Base-by-base conservation (phyloP, 1,139 yeast species). In the Yamadazyma dendronema region DNA sequence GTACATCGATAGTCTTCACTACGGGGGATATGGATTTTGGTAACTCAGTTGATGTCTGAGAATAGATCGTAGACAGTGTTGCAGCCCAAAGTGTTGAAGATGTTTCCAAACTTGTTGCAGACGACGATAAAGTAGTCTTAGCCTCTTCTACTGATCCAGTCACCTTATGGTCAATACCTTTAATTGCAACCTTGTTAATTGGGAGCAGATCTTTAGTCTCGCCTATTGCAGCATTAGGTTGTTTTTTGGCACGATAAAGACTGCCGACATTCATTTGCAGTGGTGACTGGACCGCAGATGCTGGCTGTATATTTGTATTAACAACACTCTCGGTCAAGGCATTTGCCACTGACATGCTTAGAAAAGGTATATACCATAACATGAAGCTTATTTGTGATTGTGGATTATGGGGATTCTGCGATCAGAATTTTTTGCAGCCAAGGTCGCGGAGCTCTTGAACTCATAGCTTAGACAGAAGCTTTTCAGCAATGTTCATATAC, bases 351-450 rank as follows among this genome's bases (percentile, higher is more conserved):
- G 22, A 6, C 9, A 19, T 9, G 22, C 6, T 7, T 9, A 19
- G 9, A 19, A 19, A 7, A 7, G 22, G 22, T 19, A 7, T 19
- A 9, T 19, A 19, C 22, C 22, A 19, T 9, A 19, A 19, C 22
- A 19, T 19, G 9, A 19, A 9, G 22, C 6, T 19, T 19, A 19
- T 7, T 19, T 19, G 22, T 19, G 22, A 9, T 19, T 7, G 9
- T 7, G 9, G 22, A 19, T 19, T 6, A 7, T 19, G 22, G 8
- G 22, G 22, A 19, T 19, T n/a, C n/a, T 19, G 22, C 6, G 22
- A 19, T 9, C 6, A 19, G 22, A 19, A 7, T 13, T 13, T 30
- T 30, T 30, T 17, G 33, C 33, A 22, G 33, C 33, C 26, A 30
- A 17, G 11, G 13, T 8, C 26, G 11, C 26, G 11, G 22, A n/a